A percentile compares a stretch with the other conserved stretches of the same genome.
phyloP scores from a whole-genome alignment of 805 yeast genomes.

The Metschnikowia lachancei region DNA sequence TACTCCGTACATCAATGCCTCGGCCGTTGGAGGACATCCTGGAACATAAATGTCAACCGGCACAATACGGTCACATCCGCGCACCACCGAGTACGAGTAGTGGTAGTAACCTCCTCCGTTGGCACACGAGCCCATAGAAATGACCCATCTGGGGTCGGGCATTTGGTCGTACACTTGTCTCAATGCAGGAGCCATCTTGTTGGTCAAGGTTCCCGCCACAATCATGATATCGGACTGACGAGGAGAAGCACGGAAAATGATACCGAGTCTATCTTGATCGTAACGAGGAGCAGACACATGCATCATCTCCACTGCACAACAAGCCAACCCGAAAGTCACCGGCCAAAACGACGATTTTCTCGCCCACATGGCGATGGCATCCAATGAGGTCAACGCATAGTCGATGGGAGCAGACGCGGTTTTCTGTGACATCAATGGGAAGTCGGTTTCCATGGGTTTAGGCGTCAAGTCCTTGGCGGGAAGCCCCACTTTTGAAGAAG shows the following conservation, averaged over 20 bases:
- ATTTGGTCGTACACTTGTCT: conserved; percentile 92
- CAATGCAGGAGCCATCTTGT: conserved; percentile 90
- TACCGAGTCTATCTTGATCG: conserved; percentile 89
- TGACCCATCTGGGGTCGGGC: conserved; percentile 95
- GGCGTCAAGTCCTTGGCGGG: conserved; percentile 49
- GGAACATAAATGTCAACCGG: conserved; percentile 92
- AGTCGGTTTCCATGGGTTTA: conserved; percentile 57
- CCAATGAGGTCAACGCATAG: conserved; percentile 78
- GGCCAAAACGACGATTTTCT: conserved; percentile 93
- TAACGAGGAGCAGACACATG: conserved; percentile 87
- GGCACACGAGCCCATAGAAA: conserved; percentile 92
- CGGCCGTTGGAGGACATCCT: conserved; percentile 90
- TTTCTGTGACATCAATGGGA: conserved; percentile 66
- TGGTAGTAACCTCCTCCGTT: conserved; percentile 93
- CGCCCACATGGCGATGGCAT: conserved; percentile 85
- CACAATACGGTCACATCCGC: conserved; percentile 85
- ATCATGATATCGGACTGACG: conserved; percentile 91
- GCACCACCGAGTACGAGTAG: conserved; percentile 81
- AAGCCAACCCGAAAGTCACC: conserved; percentile 85
- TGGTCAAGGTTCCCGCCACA: conserved; percentile 88
- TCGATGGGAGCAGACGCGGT: conserved; percentile 58
- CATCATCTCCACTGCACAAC: conserved; percentile 96
- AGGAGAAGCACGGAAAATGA: conserved; percentile 90
- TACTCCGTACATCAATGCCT: conserved; percentile 87
- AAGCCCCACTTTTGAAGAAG: conserved; percentile 22